Conservation (phyloP, 345 rosid species). For the Populus simonii region DNA sequence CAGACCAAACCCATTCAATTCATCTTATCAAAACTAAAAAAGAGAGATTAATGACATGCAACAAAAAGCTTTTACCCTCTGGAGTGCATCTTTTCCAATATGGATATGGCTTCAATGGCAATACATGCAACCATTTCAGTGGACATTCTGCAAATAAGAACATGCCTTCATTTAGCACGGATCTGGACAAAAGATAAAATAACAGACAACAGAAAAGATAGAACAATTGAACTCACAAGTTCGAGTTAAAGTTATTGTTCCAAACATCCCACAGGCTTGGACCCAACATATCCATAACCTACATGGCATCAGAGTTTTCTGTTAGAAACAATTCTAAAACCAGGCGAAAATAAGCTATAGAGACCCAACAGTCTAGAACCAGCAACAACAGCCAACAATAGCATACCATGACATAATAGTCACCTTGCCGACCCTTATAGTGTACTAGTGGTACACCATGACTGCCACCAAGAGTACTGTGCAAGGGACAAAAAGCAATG, state of each 20-base stretch:
- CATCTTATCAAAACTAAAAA: slow-evolving; percentile 4
- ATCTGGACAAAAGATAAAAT: background rate
- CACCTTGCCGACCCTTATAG: slow-evolving; percentile 92
- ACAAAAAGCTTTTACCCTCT: slow-evolving; percentile 55
- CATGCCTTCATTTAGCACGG: slow-evolving; percentile 3
- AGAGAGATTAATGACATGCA: background rate
- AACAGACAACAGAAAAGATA: background rate
- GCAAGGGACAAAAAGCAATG: background rate
- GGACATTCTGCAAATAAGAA: slow-evolving; percentile 60
- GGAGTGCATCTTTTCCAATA: slow-evolving; percentile 78
- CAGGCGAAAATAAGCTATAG: background rate
- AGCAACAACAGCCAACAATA: background rate
- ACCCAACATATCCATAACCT: slow-evolving; percentile 99
- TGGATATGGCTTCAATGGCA: slow-evolving; percentile 91
- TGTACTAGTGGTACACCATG: slow-evolving; percentile 89
- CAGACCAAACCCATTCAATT: background rate
- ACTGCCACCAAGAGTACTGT: slow-evolving; percentile 46
- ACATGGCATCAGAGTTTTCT: slow-evolving; percentile 1
- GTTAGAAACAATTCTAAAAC: background rate
- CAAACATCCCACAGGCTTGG: slow-evolving; percentile 99
- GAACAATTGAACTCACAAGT: slow-evolving; percentile 59
- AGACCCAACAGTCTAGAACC: background rate
- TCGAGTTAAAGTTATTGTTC: slow-evolving; percentile 75
- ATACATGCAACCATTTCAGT: slow-evolving; percentile 88
- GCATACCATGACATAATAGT: slow-evolving; percentile 86